Evolutionary conservation across 1,284 basidiomycete genomes (phyloP).

Genomic region (Sanghuangporus sanghuang): DNA sequence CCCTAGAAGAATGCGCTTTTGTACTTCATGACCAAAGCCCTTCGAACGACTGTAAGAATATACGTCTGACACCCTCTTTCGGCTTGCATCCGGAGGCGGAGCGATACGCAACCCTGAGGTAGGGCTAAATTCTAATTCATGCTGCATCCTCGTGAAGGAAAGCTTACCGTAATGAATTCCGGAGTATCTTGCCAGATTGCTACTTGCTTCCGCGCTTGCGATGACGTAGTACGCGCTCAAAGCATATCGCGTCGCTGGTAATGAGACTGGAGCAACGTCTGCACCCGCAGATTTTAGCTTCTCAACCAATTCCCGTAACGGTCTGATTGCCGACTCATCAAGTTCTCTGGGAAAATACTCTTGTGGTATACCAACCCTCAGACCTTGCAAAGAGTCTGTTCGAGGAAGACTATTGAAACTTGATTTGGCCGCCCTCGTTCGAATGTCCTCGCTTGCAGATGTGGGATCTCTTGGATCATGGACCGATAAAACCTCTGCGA

Average conservation of each 20-base stretch:
- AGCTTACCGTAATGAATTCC: conserved; percentile 69
- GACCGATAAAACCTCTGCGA: conserved; percentile 54
- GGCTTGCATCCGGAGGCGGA: conserved; percentile 36
- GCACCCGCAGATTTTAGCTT: conserved; percentile 62
- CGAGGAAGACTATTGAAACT: conserved; percentile 17
- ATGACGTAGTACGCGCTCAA: conserved; percentile 95
- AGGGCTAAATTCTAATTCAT: neutral
- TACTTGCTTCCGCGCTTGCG: conserved; percentile 91
- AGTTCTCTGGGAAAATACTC: conserved; percentile 84
- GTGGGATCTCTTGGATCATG: conserved; percentile 83
- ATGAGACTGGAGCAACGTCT: conserved; percentile 63
- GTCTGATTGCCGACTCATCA: conserved; percentile 39
- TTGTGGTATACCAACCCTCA: conserved; percentile 55
- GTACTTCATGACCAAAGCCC: conserved; percentile 83
- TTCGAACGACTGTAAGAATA: conserved; percentile 58
- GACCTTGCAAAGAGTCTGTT: conserved; percentile 30
- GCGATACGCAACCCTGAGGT: conserved; percentile 43
- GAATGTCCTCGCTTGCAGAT: conserved; percentile 42
- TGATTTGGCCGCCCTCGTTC: conserved; percentile 29
- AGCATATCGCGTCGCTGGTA: conserved; percentile 76
- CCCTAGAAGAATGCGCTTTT: conserved; percentile 86
- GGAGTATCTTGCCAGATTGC: conserved; percentile 88
- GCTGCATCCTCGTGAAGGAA: neutral
- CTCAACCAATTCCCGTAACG: conserved; percentile 45
- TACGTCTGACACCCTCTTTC: conserved; percentile 41